Base-by-base conservation (phyloP, 768 basidiomycete genomes). In the Tephrocybe sp. region DNA sequence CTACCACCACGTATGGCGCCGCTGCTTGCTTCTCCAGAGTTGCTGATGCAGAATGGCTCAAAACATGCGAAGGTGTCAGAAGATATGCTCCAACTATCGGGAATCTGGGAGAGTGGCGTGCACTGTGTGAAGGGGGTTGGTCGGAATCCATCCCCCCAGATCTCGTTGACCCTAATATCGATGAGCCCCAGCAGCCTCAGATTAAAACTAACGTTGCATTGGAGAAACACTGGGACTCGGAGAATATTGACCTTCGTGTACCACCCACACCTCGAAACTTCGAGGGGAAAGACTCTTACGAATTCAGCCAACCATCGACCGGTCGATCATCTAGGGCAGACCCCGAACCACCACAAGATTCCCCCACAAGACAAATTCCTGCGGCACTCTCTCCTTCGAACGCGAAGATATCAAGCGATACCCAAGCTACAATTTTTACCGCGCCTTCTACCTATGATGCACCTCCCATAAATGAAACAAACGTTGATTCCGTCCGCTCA, bases 21-120 rank as follows among this genome's bases (percentile, higher is more conserved):
- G 87, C 87, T 2, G 82, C 83, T 0, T 78, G 75, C 49, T 69
- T 92, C 16, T 75, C 85, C 8, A 77, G 86, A 21, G 69, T 90
- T n/a, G 88, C 87, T 1, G 88, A 92, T 49, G 82, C 83, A 5
- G 87, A 90, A 67, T 92, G 89, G 89, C 61, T 78, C 19, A 81
- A 82, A 30, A 68, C 78, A 11, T 88, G 86, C 57, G 89, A 91
- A 70, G 75, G 75, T n/a, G 78, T 90, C 19, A 79, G 88, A 34
- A 74, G 82, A 5, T 79, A 80, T 56, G 76, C 85, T 12, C 83
- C 87, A 0, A 76, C 76, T 11, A 74, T 92, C 27, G 89, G 87
- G 0, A 73, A 72, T n/a, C 71, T 91, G 3, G 85, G 83, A 4
- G 81, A 88, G 71, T 89, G 83, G 82, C 75, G 81, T 44, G 73